Conservation (phyloP, 2,329 filamentous ascomycete species). For the Fusarium sp. region DNA sequence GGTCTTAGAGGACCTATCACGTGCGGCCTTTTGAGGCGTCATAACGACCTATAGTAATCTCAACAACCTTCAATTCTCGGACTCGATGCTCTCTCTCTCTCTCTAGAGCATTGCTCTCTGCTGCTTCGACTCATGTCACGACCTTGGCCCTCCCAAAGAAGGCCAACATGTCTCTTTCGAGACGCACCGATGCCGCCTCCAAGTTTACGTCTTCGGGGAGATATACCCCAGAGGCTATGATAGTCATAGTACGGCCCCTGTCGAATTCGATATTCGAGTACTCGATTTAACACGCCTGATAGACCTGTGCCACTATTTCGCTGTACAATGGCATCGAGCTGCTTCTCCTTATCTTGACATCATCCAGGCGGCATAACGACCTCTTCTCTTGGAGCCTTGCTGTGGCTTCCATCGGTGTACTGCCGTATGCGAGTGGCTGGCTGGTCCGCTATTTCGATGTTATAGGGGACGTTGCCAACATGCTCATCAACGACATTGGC, state of each 20-base stretch:
- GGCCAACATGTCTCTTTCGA: constrained; percentile 19
- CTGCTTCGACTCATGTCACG: constrained; percentile 13
- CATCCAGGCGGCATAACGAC: constrained; percentile 19
- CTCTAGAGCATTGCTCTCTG: background rate
- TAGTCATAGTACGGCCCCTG: constrained; percentile 28
- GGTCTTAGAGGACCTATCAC: background rate
- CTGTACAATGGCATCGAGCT: constrained; percentile 31
- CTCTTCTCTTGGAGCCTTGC: constrained; percentile 31
- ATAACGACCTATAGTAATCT: background rate
- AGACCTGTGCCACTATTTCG: constrained; percentile 25
- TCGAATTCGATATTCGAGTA: background rate
- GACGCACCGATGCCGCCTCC: constrained; percentile 7
- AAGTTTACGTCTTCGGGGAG: background rate
- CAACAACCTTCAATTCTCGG: background rate
- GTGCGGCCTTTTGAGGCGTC: constrained; percentile 2
- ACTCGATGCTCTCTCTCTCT: background rate
- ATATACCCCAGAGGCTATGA: constrained; percentile 25
- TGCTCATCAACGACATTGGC: constrained; percentile 21
- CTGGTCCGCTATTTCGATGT: constrained; percentile 22
- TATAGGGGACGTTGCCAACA: constrained; percentile 2
- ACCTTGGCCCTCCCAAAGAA: background rate
- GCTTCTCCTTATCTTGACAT: constrained; percentile 27
- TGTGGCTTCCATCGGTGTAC: constrained; percentile 16
- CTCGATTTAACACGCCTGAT: background rate
- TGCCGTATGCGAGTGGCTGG: constrained; percentile 27